phyloP scores from a whole-genome alignment of 202 grass and related monocot genomes.

The Dendrocalamus latiflorus region DNA sequence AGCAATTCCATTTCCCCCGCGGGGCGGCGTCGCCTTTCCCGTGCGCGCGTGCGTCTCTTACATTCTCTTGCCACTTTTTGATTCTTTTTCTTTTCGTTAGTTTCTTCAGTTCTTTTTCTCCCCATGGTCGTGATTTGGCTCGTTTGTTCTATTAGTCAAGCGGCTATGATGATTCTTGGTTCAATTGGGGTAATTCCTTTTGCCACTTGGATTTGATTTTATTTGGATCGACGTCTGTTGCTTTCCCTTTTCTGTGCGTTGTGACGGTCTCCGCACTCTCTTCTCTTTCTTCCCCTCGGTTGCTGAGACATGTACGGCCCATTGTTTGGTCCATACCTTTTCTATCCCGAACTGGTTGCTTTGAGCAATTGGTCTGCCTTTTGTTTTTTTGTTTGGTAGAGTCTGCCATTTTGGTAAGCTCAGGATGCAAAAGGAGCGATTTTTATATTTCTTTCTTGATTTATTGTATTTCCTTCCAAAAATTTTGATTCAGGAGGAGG shows the following conservation, averaged over 20 bases:
- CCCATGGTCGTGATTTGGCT: not conserved
- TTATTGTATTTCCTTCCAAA: not conserved
- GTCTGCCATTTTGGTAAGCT: not conserved
- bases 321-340: conserved; percentile 8
- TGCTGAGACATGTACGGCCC: conserved; percentile 3
- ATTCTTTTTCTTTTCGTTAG: not conserved
- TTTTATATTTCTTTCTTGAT: not conserved
- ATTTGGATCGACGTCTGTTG: conserved; percentile 20
- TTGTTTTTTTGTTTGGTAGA: not conserved
- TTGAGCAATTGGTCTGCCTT: not conserved
- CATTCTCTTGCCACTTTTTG: not conserved
- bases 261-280: not conserved
- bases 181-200: not conserved
- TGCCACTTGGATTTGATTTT: not conserved
- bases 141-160: not conserved
- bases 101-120: not conserved
- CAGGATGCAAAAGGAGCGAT: not conserved
- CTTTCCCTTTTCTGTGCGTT: not conserved
- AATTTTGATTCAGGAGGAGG: not conserved
- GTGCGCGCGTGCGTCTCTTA: not conserved
- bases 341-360: not conserved
- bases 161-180: not conserved
- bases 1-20: not conserved
- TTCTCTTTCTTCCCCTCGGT: not conserved
- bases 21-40: not conserved